Conservation (phyloP, 805 yeast species). For the Candida ulmi region DNA sequence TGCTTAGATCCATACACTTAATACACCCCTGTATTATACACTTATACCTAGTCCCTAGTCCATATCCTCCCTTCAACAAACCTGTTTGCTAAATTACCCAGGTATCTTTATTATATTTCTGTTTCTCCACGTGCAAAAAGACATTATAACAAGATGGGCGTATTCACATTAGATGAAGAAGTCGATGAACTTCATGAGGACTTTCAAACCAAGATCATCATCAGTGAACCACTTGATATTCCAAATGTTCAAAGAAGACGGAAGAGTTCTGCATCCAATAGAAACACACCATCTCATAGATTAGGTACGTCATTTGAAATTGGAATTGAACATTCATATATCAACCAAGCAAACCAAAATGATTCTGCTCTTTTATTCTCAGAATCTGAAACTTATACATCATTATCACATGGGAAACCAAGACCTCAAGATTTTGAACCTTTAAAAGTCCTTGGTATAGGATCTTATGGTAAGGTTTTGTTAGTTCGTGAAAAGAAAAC, state of each 20-base stretch:
- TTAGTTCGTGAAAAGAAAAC: constrained; percentile 62
- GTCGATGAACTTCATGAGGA: constrained; percentile 9
- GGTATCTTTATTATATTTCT: background rate
- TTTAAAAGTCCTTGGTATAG: constrained; percentile 74
- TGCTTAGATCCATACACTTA: too few relatives aligned
- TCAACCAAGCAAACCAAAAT: constrained; percentile 6
- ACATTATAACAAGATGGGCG: constrained; percentile 13
- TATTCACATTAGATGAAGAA: constrained; percentile 21
- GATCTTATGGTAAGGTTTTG: constrained; percentile 85
- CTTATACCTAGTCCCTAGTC: too few relatives aligned
- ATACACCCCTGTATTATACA: too few relatives aligned
- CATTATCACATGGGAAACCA: constrained; percentile 13
- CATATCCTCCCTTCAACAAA: too few relatives aligned
- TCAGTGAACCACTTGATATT: constrained; percentile 14
- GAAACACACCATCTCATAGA: constrained; percentile 23
- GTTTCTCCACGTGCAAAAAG: background rate
- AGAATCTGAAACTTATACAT: background rate
- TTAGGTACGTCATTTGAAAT: constrained; percentile 47
- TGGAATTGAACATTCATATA: constrained; percentile 36
- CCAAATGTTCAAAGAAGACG: constrained; percentile 12
- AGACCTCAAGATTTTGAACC: constrained; percentile 58
- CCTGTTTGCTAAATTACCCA: too few relatives aligned
- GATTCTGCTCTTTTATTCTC: background rate
- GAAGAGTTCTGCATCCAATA: constrained; percentile 20
- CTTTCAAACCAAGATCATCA: constrained; percentile 12